phyloP scores from a whole-genome alignment of 2,329 filamentous ascomycete genomes.

The Xylariales sp. region DNA sequence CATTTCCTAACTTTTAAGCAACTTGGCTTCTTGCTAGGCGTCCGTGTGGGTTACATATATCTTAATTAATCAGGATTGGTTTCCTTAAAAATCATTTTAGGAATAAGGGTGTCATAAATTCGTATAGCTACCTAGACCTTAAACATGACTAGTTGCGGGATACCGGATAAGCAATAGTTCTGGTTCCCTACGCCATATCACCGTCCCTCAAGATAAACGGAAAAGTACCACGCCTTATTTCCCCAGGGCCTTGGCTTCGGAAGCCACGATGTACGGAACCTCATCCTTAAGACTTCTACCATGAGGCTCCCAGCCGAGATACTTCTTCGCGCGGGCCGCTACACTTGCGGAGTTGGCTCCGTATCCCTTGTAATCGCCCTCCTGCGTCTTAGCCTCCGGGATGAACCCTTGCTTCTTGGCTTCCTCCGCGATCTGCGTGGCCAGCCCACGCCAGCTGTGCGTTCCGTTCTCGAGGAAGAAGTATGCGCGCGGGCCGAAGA shows the following conservation, averaged over 20 bases:
- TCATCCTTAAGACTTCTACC: constrained; percentile 53
- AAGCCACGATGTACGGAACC: constrained; percentile 52
- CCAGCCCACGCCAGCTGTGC: constrained; percentile 72
- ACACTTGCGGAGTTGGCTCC: constrained; percentile 59
- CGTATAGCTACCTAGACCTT: neutral
- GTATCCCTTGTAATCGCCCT: constrained; percentile 48
- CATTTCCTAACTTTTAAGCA: neutral
- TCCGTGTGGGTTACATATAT: too few species aligned
- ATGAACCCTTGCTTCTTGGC: constrained; percentile 64
- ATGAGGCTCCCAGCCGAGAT: constrained; percentile 59
- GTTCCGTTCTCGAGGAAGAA: constrained; percentile 74
- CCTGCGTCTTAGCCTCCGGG: constrained; percentile 48
- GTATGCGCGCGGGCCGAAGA: constrained; percentile 73
- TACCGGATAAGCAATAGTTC: neutral
- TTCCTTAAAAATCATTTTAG: neutral
- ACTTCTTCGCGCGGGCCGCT: constrained; percentile 57
- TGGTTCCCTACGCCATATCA: neutral
- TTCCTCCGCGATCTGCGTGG: constrained; percentile 65
- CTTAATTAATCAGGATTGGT: neutral
- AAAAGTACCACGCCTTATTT: constrained; percentile 21
- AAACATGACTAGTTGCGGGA: neutral
- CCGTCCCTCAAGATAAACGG: neutral
- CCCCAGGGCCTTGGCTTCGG: constrained; percentile 55
- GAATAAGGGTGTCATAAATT: constrained; percentile 1
- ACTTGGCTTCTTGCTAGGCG: neutral